Percentiles rank a stretch among this genome's conserved stretches.
Conservation (phyloP, 2,329 filamentous ascomycete species). For the Ophiobolus disseminans region DNA sequence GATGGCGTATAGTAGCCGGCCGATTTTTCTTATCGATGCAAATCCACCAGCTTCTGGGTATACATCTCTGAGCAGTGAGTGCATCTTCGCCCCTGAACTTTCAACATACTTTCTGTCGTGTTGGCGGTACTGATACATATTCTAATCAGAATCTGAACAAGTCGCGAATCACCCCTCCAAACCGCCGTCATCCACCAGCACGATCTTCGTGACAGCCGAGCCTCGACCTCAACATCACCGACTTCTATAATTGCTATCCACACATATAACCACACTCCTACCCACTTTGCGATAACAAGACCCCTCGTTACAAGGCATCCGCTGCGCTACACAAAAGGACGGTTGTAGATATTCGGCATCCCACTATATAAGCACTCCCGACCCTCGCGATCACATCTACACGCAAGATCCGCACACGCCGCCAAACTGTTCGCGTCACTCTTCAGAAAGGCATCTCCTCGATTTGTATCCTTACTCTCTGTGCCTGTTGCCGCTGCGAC, state of each 20-base stretch:
- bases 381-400: constrained; percentile 21
- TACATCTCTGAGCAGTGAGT: constrained; percentile 11
- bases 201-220: constrained; percentile 22
- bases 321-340: constrained; percentile 5
- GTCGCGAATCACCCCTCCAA: constrained; percentile 23
- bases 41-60: constrained; percentile 17
- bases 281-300: constrained; percentile 16
- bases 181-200: constrained; percentile 18
- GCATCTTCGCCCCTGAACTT: not conserved
- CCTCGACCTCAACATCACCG: constrained; percentile 26
- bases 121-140: constrained; percentile 21
- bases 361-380: no score
- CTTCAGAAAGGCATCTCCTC: constrained; percentile 69
- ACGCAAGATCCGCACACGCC: constrained; percentile 51
- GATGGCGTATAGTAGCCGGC: constrained; percentile 26
- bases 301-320: constrained; percentile 17
- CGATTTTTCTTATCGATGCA: constrained; percentile 15
- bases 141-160: constrained; percentile 15
- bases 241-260: no score
- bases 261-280: no score
- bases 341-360: constrained; percentile 7
- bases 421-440: constrained; percentile 93
- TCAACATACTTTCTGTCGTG: not conserved
- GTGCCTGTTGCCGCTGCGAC: constrained; percentile 77
- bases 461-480: constrained; percentile 75